Conservation (phyloP, 2,329 filamentous ascomycete genomes). For the Chaetomium sp. region DNA sequence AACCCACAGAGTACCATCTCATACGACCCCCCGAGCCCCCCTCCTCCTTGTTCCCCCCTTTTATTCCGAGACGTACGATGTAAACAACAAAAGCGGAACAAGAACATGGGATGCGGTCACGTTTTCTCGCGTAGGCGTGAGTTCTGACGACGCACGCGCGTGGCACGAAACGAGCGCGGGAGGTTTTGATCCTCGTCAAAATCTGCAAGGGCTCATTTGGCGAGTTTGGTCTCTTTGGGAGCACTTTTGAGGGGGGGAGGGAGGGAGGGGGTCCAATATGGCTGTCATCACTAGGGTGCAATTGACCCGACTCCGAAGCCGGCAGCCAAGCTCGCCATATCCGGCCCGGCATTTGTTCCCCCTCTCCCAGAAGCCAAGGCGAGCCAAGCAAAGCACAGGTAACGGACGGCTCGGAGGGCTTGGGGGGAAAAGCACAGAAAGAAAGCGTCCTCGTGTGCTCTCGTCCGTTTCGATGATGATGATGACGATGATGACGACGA, state of each 20-base stretch:
- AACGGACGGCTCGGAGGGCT: too few relatives aligned
- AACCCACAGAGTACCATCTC: not conserved
- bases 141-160: not conserved
- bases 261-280: not conserved
- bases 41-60: not conserved
- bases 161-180: not conserved
- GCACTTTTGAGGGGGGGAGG: not conserved
- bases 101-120: constrained; percentile 9
- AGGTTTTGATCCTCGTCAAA: too few relatives aligned
- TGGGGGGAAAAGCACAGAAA: too few relatives aligned
- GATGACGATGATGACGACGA: too few relatives aligned
- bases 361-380: not conserved
- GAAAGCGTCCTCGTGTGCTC: too few relatives aligned
- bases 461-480: too few relatives aligned
- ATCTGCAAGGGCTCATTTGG: not conserved
- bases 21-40: too few relatives aligned
- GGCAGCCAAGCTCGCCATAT: not conserved
- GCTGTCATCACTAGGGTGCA: not conserved
- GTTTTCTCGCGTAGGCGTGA: constrained; percentile 11
- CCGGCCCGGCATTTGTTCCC: not conserved
- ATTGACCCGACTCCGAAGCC: constrained; percentile 11
- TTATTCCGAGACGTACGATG: not conserved
- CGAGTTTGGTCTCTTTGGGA: not conserved
- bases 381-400: too few relatives aligned
- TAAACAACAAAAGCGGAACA: not conserved